A percentile compares a stretch with the other conserved stretches of the same genome.
These are phyloP conservation scores for Talaromyces marneffei DNA, from an alignment of 2,329 filamentous ascomycete species.

Conservation along the genomic window DNA sequence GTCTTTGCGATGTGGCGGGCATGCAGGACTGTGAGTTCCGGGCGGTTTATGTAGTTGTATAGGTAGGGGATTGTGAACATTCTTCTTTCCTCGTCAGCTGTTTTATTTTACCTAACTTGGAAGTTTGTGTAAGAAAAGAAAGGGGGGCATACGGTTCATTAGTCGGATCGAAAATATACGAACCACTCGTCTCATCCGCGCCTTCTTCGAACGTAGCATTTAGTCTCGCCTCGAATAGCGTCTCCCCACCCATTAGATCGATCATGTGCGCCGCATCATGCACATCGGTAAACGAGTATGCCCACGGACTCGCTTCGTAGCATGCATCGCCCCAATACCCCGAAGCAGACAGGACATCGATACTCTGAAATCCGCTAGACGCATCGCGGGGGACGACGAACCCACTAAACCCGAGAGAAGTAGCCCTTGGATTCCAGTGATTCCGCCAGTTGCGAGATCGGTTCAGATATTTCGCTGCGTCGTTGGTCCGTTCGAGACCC, in stretches of 20 bases:
- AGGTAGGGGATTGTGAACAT: conserved; percentile 49
- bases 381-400: conserved; percentile 65
- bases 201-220: conserved; percentile 52
- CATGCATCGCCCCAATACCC: conserved; percentile 60
- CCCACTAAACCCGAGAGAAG: conserved; percentile 57
- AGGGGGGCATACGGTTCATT: conserved; percentile 56
- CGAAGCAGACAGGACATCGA: conserved; percentile 62
- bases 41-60: conserved; percentile 60
- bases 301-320: conserved; percentile 66
- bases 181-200: neutral
- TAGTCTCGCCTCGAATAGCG: conserved; percentile 39
- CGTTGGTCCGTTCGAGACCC: conserved; percentile 48
- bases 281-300: conserved; percentile 67
- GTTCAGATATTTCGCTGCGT: conserved; percentile 54
- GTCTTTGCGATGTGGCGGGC: conserved; percentile 56
- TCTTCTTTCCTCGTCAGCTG: neutral
- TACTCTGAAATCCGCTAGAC: conserved; percentile 60
- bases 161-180: conserved; percentile 58
- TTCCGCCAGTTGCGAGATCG: conserved; percentile 63
- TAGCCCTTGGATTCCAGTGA: conserved; percentile 57
- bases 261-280: conserved; percentile 58
- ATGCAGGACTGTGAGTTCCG: conserved; percentile 42
- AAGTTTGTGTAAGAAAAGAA: neutral
- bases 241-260: conserved; percentile 48
- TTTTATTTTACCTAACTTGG: neutral